Percentiles rank a stretch among this genome's conserved stretches.
Conservation (phyloP, 208 protist genomes). For the Trypanosoma mega region DNA sequence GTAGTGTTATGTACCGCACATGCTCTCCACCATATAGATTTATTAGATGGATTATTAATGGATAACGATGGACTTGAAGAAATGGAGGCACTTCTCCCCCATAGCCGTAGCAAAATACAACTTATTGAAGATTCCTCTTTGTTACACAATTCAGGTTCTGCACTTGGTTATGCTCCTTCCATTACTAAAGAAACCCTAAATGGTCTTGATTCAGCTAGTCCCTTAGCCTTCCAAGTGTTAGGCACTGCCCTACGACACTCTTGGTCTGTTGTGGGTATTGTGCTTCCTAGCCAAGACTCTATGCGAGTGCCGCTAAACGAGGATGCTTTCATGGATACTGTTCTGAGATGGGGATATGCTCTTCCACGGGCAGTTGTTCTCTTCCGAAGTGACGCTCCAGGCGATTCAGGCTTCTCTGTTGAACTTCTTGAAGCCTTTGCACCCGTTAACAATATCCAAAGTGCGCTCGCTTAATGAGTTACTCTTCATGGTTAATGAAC, state of each 20-base stretch:
- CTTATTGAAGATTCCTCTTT: constrained; percentile 1
- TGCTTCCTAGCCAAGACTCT: constrained; percentile 14
- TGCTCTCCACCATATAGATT: constrained; percentile 22
- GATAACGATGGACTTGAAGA: background rate
- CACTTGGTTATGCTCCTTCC: constrained; percentile 18
- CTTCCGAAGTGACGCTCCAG: constrained; percentile 16
- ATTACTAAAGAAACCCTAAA: too few relatives aligned
- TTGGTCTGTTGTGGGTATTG: constrained; percentile 33
- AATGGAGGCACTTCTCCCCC: constrained; percentile 1
- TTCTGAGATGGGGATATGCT: constrained; percentile 41
- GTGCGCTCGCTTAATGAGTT: constrained; percentile 4
- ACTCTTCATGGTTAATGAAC: too few relatives aligned
- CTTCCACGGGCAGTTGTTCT: constrained; percentile 31
- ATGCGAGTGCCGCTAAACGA: constrained; percentile 26
- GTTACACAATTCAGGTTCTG: constrained; percentile 15
- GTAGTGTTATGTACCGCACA: constrained; percentile 16
- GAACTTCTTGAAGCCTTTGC: constrained; percentile 27
- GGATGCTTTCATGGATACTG: constrained; percentile 51
- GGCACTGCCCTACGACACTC: constrained; percentile 37
- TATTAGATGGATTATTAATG: constrained; percentile 32
- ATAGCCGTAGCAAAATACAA: constrained; percentile 17
- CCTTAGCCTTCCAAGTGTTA: constrained; percentile 40
- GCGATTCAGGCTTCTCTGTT: background rate
- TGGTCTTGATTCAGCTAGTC: constrained; percentile 13
- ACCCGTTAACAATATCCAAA: constrained; percentile 4